Conservation (phyloP, 1,284 basidiomycete genomes). For the Sporisorium sorghi region DNA sequence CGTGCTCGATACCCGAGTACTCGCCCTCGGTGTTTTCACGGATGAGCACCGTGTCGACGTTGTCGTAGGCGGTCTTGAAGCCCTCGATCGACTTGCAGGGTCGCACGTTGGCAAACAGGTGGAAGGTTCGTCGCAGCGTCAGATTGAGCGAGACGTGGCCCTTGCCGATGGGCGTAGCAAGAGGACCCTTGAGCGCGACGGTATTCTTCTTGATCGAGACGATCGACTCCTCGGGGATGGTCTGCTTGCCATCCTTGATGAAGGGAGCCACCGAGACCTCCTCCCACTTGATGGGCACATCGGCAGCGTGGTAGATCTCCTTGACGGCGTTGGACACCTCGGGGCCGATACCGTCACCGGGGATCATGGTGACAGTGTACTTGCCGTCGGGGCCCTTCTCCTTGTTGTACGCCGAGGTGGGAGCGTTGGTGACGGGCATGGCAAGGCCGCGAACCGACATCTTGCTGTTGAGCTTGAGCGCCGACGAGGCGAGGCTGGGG, state of each 20-base stretch:
- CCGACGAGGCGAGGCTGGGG: slow-evolving; percentile 45
- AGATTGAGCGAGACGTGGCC: slow-evolving; percentile 98
- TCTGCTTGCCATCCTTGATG: slow-evolving; percentile 92
- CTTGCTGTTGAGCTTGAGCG: slow-evolving; percentile 47
- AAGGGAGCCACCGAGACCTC: slow-evolving; percentile 93
- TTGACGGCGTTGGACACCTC: slow-evolving; percentile 98
- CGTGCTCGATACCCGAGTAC: slow-evolving; percentile 99
- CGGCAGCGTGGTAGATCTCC: slow-evolving; percentile 88
- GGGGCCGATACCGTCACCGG: slow-evolving; percentile 94
- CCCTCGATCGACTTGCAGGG: slow-evolving; percentile 96
- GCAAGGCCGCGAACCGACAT: slow-evolving; percentile 56
- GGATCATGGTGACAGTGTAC: slow-evolving; percentile 91
- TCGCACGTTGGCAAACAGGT: slow-evolving; percentile 97
- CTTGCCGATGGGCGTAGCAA: slow-evolving; percentile 84
- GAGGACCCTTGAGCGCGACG: slow-evolving; percentile 90
- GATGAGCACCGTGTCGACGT: slow-evolving; percentile 97
- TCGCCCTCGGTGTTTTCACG: slow-evolving; percentile 99
- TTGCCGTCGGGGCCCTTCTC: slow-evolving; percentile 75
- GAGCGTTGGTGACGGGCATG: slow-evolving; percentile 58
- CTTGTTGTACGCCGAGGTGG: slow-evolving; percentile 67
- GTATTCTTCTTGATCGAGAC: slow-evolving; percentile 95
- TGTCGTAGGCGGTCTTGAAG: slow-evolving; percentile 97
- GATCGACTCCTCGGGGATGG: slow-evolving; percentile 93
- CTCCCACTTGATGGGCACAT: slow-evolving; percentile 79
- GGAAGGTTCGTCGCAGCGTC: slow-evolving; percentile 95